Evolutionary conservation across 768 basidiomycete genomes (phyloP), one percentile per base, ranked within the genome.

Genomic region (Tricholoma matsutake): DNA sequence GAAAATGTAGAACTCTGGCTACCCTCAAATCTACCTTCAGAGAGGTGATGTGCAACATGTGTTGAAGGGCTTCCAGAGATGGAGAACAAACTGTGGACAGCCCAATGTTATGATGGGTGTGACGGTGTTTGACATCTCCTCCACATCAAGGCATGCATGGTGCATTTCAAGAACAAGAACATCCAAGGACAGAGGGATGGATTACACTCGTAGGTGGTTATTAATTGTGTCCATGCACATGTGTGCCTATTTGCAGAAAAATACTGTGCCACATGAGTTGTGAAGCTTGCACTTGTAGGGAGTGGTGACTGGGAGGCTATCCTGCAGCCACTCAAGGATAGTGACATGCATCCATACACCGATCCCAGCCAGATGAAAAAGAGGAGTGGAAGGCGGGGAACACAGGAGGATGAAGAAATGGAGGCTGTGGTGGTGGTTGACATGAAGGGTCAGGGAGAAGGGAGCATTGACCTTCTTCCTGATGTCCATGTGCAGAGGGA

Each of bases 91-190:
- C 56, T 71, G 22, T 64, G 67, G 0, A 58, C 58, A 9, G 68
- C 68, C 4, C 72, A 73, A 51, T 69, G 68, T 58, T 6, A 34
- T 16, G 63, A 67, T 20, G 39, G 65, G 6, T 66, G 73, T 1
- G 58, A 54, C 2, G 31, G 52, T 3, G 35, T 74, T 34, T 63
- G 65, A 1, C 56, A 60, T 9, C 59, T 65, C 10, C 61, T 72
- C 1, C 54, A 63, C 32, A 35, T 67, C 1, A 71, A 71, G 54
- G 57, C 58, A 1, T 59, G 67, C 41, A 43, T 43, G 41, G 41
- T 43, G n/a, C 1, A 43, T 18, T 43, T 43, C 41, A 43, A 43
- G n/a, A 43, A 43, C 41, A 43, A 43, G 41, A 18, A 43, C 18
- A n/a, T 43, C 41, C n/a, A n/a, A 37, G 37, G 37, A 14, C 37